phyloP scores from a whole-genome alignment of 345 rosid genomes.

The Corchorus capsularis region DNA sequence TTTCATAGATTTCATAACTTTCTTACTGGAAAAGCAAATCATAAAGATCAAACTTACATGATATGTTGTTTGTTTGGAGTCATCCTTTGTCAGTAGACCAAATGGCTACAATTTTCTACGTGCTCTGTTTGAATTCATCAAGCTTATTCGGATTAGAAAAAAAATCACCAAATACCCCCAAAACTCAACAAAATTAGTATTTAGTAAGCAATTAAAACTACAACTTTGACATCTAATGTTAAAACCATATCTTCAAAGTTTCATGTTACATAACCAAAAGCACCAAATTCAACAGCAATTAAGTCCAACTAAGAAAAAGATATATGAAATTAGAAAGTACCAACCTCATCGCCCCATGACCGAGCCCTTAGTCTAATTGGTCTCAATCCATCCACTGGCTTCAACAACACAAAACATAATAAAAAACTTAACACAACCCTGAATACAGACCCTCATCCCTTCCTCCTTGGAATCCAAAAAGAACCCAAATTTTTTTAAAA shows the following conservation, averaged over 20 bases:
- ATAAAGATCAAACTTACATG: too few relatives aligned
- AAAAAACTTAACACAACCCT: conserved; percentile 50
- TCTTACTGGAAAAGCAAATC: too few relatives aligned
- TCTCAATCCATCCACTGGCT: conserved; percentile 62
- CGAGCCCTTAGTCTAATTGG: conserved; percentile 81
- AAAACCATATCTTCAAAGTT: neutral
- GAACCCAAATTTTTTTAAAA: too few relatives aligned
- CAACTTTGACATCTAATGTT: conserved; percentile 14
- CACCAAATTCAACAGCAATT: conserved; percentile 14
- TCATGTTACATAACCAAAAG: conserved; percentile 9
- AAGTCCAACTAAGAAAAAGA: conserved; percentile 9
- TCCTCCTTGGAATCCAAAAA: conserved; percentile 17
- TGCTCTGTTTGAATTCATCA: too few relatives aligned
- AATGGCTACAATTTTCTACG: too few relatives aligned
- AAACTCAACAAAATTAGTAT: conserved; percentile 15
- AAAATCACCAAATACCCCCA: too few relatives aligned
- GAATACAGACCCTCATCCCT: conserved; percentile 43
- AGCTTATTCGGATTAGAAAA: too few relatives aligned
- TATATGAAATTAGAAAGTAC: conserved; percentile 26
- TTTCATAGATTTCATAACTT: too few relatives aligned
- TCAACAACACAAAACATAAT: conserved; percentile 48
- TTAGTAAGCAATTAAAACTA: conserved; percentile 18
- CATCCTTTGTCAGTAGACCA: too few relatives aligned
- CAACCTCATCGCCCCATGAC: conserved; percentile 97
- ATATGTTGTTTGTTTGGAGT: too few relatives aligned